phyloP scores from a whole-genome alignment of 768 basidiomycete genomes.

The Lentinula aciculospora region DNA sequence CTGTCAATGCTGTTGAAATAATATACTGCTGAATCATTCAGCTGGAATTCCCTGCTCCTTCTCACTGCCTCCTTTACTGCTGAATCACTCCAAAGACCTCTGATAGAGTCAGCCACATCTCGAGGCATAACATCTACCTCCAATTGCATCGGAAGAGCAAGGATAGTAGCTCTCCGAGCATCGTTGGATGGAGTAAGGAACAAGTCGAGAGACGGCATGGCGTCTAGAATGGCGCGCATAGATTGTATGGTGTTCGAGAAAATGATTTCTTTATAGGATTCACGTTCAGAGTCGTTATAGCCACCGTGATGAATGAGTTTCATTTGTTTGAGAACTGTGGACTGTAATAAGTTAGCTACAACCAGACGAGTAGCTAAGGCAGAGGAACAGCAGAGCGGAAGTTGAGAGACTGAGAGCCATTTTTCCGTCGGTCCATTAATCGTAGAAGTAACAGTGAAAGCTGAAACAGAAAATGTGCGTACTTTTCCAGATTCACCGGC shows the following conservation, averaged over 20 bases:
- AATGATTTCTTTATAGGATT: slow-evolving; percentile 93
- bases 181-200: slow-evolving; percentile 68
- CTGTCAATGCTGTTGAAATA: slow-evolving; percentile 58
- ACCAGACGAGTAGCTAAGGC: not conserved
- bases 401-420: not conserved
- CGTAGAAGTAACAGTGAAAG: too few relatives aligned
- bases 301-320: too few relatives aligned
- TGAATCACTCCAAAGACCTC: slow-evolving; percentile 72
- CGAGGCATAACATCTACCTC: too few relatives aligned
- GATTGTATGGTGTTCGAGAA: slow-evolving; percentile 91
- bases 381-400: not conserved
- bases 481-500: slow-evolving; percentile 98
- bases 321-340: too few relatives aligned
- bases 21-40: too few relatives aligned
- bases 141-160: slow-evolving; percentile 71
- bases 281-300: too few relatives aligned
- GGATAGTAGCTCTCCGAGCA: slow-evolving; percentile 57
- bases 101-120: slow-evolving; percentile 77
- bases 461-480: slow-evolving; percentile 6
- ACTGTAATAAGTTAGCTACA: not conserved
- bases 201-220: slow-evolving; percentile 81
- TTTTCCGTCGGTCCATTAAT: too few relatives aligned
- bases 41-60: too few relatives aligned
- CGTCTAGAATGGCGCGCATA: slow-evolving; percentile 94
- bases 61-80: slow-evolving; percentile 79